These are phyloP conservation scores for Cocos nucifera DNA, from an alignment of 176 grass and related monocot genomes.

Conservation along the genomic window DNA sequence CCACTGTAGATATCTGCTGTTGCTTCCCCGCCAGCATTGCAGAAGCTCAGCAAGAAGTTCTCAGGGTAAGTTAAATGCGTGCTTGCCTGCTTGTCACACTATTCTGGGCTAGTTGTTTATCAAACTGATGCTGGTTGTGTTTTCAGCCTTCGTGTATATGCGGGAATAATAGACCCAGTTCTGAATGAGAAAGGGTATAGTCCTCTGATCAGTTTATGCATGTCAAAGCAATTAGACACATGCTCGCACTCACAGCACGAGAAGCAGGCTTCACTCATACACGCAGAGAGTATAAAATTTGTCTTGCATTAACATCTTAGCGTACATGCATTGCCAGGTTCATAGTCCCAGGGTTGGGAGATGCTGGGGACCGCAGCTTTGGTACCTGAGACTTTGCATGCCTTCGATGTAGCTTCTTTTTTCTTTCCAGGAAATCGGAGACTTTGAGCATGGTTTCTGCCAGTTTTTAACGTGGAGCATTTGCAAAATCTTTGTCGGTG, in stretches of 20 bases:
- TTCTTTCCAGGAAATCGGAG: no score
- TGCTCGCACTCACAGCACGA: no score
- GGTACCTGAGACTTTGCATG: constrained; percentile 35
- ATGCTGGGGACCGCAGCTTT: constrained; percentile 89
- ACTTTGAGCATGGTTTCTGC: no score
- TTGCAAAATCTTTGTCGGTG: no score
- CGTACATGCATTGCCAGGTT: constrained; percentile 45
- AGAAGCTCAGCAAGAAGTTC: constrained; percentile 77
- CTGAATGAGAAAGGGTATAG: constrained; percentile 92
- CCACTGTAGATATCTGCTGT: constrained; percentile 71
- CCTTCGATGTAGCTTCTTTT: neutral
- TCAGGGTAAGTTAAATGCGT: constrained; percentile 41
- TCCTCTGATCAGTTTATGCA: constrained; percentile 12
- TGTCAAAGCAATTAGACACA: neutral
- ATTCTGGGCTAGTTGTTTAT: no score
- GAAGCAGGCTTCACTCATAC: no score
- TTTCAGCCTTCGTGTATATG: constrained; percentile 82
- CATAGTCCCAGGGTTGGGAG: constrained; percentile 87
- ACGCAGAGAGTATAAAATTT: no score
- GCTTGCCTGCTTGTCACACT: no score
- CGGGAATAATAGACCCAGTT: constrained; percentile 82
- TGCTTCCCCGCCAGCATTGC: constrained; percentile 77
- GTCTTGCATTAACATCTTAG: no score
- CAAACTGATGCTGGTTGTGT: neutral
- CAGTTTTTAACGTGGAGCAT: no score